Conservation (phyloP, 2,329 filamentous ascomycete genomes). For the Botryotinia narcissicola region DNA sequence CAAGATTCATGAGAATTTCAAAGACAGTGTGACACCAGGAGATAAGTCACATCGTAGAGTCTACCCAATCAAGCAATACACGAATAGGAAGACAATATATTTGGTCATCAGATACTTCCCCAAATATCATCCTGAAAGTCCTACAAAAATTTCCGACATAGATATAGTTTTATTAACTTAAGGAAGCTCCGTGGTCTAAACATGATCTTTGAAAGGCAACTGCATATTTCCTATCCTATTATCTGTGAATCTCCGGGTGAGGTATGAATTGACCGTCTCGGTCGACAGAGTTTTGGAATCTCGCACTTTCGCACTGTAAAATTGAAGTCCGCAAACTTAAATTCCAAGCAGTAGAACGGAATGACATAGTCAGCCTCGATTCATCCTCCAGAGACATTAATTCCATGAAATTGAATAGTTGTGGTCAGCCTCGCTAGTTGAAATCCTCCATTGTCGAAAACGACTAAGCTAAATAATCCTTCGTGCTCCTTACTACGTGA, state of each 20-base stretch:
- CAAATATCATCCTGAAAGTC: constrained; percentile 49
- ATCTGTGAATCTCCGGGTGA: constrained; percentile 20
- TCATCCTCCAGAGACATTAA: not conserved
- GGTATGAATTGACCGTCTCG: constrained; percentile 12
- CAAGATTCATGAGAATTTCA: not conserved
- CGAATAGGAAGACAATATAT: not conserved
- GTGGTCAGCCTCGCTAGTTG: not conserved
- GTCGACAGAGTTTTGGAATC: constrained; percentile 1
- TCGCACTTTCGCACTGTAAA: not conserved
- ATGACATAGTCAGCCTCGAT: not conserved
- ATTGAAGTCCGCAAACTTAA: not conserved
- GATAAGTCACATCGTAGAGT: not conserved
- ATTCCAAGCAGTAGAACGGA: not conserved
- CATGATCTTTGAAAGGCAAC: constrained; percentile 5
- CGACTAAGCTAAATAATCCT: not conserved
- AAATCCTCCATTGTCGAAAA: not conserved
- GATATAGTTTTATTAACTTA: constrained; percentile 61
- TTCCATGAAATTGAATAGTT: not conserved
- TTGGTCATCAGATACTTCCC: constrained; percentile 47
- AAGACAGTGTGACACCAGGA: not conserved
- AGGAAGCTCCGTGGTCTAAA: not conserved
- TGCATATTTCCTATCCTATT: constrained; percentile 17
- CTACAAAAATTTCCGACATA: constrained; percentile 93
- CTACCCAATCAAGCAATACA: not conserved
- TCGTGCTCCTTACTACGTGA: not conserved